Evolutionary conservation across 192 early-diverging fungal genomes (phyloP).

Genomic region (Dimargaris cristalligena): DNA sequence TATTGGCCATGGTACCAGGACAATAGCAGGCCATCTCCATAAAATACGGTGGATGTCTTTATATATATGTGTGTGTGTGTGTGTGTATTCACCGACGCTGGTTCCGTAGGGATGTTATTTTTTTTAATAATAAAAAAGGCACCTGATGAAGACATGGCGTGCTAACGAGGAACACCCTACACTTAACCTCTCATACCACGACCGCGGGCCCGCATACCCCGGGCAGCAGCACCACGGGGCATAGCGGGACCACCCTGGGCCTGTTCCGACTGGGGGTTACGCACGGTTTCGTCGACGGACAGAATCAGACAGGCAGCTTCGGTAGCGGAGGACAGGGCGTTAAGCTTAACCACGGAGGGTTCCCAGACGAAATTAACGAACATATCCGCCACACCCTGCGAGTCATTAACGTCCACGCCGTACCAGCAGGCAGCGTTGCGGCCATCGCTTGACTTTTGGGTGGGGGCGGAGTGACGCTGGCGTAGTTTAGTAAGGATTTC

Average conservation of each 20-base stretch:
- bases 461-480: conserved; percentile 68
- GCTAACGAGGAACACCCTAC: too few relatives aligned
- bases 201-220: conserved; percentile 38
- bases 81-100: too few relatives aligned
- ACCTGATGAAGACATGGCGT: too few relatives aligned
- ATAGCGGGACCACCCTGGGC: conserved; percentile 40
- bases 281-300: conserved; percentile 94
- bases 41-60: too few relatives aligned
- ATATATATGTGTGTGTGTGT: too few relatives aligned
- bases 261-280: conserved; percentile 70
- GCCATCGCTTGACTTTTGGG: conserved; percentile 32
- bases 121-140: too few relatives aligned
- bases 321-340: conserved; percentile 79
- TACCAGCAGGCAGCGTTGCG: conserved; percentile 75
- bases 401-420: conserved; percentile 77
- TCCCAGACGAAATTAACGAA: conserved; percentile 94
- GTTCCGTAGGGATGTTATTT: too few relatives aligned
- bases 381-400: conserved; percentile 78
- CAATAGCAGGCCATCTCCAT: too few relatives aligned
- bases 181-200: conserved; percentile 31
- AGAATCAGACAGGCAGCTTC: conserved; percentile 95
- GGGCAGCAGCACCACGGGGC: conserved; percentile 31
- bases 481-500: conserved; percentile 95
- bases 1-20: too few relatives aligned
- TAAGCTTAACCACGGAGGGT: conserved; percentile 94